Conservation (phyloP, 2,329 filamentous ascomycete species). For the Scleromitrula shiraiana region DNA sequence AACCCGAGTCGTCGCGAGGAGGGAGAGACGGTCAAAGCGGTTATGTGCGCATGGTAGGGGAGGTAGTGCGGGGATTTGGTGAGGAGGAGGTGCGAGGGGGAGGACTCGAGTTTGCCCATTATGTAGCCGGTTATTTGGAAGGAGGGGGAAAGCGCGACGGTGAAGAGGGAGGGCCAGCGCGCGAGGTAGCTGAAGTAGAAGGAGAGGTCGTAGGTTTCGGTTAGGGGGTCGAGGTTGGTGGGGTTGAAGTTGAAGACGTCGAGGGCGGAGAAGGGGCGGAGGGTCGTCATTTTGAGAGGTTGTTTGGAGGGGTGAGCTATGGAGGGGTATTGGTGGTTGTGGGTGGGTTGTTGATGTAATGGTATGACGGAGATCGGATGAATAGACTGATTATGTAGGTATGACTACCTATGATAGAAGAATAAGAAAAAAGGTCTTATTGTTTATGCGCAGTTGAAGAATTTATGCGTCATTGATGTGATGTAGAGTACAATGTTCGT, state of each 20-base stretch:
- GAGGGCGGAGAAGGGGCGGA: slow-evolving; percentile 74
- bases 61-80: slow-evolving; percentile 79
- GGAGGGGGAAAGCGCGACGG: slow-evolving; percentile 75
- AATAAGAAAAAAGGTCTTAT: no score
- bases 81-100: slow-evolving; percentile 64
- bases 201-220: slow-evolving; percentile 92
- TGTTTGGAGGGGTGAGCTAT: background rate
- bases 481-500: background rate
- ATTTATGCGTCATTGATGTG: background rate
- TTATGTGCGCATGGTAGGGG: slow-evolving; percentile 99
- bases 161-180: slow-evolving; percentile 92
- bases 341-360: background rate
- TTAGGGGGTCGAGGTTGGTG: slow-evolving; percentile 91
- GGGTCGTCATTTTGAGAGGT: slow-evolving; percentile 70
- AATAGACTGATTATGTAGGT: no score
- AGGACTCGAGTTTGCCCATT: slow-evolving; percentile 94
- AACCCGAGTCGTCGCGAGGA: slow-evolving; percentile 79
- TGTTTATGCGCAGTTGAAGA: background rate
- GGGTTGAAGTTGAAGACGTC: slow-evolving; percentile 87
- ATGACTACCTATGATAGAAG: no score
- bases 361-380: no score
- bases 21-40: slow-evolving; percentile 85
- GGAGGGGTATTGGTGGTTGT: background rate
- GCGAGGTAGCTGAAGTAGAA: slow-evolving; percentile 97
- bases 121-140: slow-evolving; percentile 96